Base-by-base conservation (phyloP, 2,329 filamentous ascomycete genomes). In the Lachnellula hyalina region DNA sequence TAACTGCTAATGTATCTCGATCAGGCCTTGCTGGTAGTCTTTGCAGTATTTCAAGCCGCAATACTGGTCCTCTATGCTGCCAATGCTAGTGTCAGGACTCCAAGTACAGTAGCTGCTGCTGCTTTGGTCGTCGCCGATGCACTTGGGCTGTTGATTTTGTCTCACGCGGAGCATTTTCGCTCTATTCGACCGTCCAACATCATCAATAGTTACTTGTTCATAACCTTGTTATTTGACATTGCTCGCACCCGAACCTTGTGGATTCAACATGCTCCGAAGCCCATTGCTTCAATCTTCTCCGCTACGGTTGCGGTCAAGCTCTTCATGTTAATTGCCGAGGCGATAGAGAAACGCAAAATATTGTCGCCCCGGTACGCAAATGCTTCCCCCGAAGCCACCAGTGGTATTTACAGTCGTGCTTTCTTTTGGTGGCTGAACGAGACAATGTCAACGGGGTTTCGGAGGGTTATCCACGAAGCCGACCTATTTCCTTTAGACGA, bases 381-480 rank as follows among this genome's bases (percentile, higher is more conserved):
- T 34, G 38, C 25, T 11, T 61, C 59, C 9, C 58, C 59, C 0
- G 71, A 73, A 42, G 64, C 68, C 21, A 70, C 66, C 5, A 67
- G 66, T 52, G 66, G 70, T 14, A 56, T 73, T 5, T 68, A 68
- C 47, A 64, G 58, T 34, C 65, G 68, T n/a, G 61, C 65, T 15
- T 53, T 72, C 34, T 71, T 71, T 54, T 68, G 61, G 60, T 73
- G 71, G 71, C 52, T 73, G 11, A 72, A 70, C 40, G 57, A 57
- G 5, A 55, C 73, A 6, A 70, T 73, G 47, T 35, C 54, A 14
- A 11, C 53, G 11, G 71, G 71, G 0, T 71, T 65, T 47, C 54
- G 53, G 11, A 66, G 61, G 1, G 56, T 68, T 23, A 51, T 73
- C 3, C 56, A 53, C 2, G 58, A 67, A 12, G 60, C 68, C n/a